phyloP scores from a whole-genome alignment of 1,284 basidiomycete genomes.

The Cryptococcus neoformans region DNA sequence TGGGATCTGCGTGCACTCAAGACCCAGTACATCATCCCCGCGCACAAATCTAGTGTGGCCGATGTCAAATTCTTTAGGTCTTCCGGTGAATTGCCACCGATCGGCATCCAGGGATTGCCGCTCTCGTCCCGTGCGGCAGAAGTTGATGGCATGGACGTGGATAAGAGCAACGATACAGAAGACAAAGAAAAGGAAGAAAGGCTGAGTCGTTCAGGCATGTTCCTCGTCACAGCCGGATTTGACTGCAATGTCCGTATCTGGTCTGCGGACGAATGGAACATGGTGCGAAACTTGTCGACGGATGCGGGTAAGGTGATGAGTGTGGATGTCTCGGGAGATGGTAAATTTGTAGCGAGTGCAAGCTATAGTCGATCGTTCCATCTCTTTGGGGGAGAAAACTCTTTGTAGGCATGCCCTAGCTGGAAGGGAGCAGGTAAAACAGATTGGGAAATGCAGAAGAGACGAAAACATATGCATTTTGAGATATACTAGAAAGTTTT shows the following conservation, averaged over 20 bases:
- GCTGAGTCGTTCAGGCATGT: conserved; percentile 71
- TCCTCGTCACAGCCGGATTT: conserved; percentile 90
- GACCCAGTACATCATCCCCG: conserved; percentile 93
- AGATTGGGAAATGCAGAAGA: not conserved
- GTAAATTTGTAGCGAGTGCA: conserved; percentile 78
- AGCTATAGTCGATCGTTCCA: conserved; percentile 94
- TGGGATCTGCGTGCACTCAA: conserved; percentile 96
- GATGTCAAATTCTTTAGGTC: conserved; percentile 89
- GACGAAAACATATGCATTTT: not conserved
- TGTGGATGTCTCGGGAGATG: conserved; percentile 82
- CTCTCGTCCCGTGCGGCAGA: conserved; percentile 31
- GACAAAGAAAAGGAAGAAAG: conserved; percentile 30
- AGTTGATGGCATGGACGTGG: conserved; percentile 43
- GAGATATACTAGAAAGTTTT: not conserved
- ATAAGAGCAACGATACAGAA: conserved; percentile 25
- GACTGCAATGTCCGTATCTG: conserved; percentile 94
- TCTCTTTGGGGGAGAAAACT: conserved; percentile 67
- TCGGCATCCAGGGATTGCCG: conserved; percentile 23
- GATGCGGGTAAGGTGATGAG: conserved; percentile 99
- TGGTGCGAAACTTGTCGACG: conserved; percentile 80
- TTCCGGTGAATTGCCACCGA: conserved; percentile 32
- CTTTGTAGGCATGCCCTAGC: conserved; percentile 16
- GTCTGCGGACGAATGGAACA: conserved; percentile 98
- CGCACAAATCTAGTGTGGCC: conserved; percentile 89
- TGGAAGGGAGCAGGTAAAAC: not conserved